These are phyloP conservation scores for Syzygium jambos DNA, from an alignment of 345 rosid genomes.

Conservation along the genomic window DNA sequence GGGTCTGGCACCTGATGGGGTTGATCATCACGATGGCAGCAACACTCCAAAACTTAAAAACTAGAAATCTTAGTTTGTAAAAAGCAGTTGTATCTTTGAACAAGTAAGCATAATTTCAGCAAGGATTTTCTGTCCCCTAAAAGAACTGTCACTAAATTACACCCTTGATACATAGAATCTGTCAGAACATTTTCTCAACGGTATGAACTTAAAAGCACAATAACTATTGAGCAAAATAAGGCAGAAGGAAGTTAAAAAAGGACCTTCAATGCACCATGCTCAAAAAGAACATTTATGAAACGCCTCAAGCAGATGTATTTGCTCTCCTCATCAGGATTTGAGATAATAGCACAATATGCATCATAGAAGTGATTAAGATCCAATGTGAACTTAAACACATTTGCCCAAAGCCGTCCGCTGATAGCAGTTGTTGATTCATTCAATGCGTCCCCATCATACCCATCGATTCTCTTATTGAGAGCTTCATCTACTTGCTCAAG, in stretches of 20 bases:
- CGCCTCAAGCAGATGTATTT: conserved; percentile 92
- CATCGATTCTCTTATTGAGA: conserved; percentile 26
- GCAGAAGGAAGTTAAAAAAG: neutral
- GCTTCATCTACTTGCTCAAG: conserved; percentile 98
- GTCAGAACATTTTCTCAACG: neutral
- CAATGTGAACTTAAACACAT: conserved; percentile 82
- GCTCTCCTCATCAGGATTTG: conserved; percentile 98
- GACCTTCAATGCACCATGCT: conserved; percentile 84
- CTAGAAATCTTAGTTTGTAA: neutral
- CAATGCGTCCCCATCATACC: conserved; percentile 16
- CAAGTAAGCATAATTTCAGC: neutral
- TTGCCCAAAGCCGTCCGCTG: conserved; percentile 93
- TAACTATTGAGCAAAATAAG: neutral
- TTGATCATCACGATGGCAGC: neutral
- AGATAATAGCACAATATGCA: conserved; percentile 94
- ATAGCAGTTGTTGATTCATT: conserved; percentile 42
- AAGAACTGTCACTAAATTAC: neutral
- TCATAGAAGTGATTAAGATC: conserved; percentile 80
- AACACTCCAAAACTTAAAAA: neutral
- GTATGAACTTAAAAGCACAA: neutral
- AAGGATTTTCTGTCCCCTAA: neutral
- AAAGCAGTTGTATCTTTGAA: neutral
- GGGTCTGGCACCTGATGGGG: neutral
- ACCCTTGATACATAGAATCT: neutral
- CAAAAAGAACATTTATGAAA: conserved; percentile 77